These are phyloP conservation scores for Triangularia setosa DNA, from an alignment of 2,329 filamentous ascomycete genomes.

Conservation along the genomic window DNA sequence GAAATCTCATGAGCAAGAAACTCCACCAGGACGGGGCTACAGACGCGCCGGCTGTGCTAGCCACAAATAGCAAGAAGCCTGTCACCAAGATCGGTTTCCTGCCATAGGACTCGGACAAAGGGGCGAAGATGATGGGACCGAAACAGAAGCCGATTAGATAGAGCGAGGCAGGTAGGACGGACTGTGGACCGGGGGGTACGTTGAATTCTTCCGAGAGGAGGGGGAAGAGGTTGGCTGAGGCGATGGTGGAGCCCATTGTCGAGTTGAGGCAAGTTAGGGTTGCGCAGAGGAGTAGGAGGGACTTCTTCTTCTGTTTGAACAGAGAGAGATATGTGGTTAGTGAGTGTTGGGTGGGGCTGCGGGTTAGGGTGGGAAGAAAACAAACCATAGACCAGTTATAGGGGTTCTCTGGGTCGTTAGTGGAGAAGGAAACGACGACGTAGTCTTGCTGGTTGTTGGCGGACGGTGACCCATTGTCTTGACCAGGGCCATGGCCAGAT, in stretches of 20 bases:
- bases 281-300: conserved; percentile 22
- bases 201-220: conserved; percentile 17
- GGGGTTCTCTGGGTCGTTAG: conserved; percentile 20
- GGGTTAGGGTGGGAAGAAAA: neutral
- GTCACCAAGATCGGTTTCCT: conserved; percentile 19
- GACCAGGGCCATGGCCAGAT: neutral
- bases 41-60: conserved; percentile 22
- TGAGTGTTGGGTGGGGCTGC: too few relatives aligned
- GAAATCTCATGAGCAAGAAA: conserved; percentile 25
- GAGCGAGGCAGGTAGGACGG: conserved; percentile 25
- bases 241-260: conserved; percentile 25
- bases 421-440: conserved; percentile 20
- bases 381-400: conserved; percentile 23
- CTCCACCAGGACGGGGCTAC: conserved; percentile 22
- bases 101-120: conserved; percentile 27
- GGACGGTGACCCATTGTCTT: neutral
- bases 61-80: conserved; percentile 20
- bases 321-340: neutral
- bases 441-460: neutral
- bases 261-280: conserved; percentile 25
- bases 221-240: conserved; percentile 25
- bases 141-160: conserved; percentile 28
- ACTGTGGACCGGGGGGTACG: conserved; percentile 22
- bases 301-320: conserved; percentile 21
- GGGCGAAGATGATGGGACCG: conserved; percentile 28